These are phyloP conservation scores for Globisporangium megalacanthum DNA, from an alignment of 352 stramenopile species.

Conservation along the genomic window DNA sequence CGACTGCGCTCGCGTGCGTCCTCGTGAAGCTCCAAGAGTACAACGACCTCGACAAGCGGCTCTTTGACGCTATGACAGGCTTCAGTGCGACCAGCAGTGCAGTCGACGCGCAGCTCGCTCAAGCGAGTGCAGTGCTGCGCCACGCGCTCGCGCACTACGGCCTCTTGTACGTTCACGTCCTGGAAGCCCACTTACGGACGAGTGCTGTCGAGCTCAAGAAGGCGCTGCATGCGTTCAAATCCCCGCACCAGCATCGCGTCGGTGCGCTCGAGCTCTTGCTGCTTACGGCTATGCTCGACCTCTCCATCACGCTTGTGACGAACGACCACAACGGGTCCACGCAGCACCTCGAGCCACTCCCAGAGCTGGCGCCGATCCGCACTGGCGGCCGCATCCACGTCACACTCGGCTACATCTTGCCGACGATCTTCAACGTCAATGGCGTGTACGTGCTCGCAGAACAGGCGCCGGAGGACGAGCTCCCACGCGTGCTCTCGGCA, in stretches of 20 bases:
- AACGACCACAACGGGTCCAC: constrained; percentile 76
- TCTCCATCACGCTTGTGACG: constrained; percentile 67
- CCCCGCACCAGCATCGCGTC: constrained; percentile 41
- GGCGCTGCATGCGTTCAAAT: constrained; percentile 74
- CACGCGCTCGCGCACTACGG: constrained; percentile 68
- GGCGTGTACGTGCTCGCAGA: constrained; percentile 64
- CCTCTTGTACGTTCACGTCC: constrained; percentile 49
- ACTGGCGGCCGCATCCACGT: constrained; percentile 44
- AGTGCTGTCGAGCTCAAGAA: constrained; percentile 68
- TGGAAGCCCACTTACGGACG: constrained; percentile 52
- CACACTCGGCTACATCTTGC: constrained; percentile 68
- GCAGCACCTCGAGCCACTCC: constrained; percentile 53
- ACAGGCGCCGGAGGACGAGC: background rate
- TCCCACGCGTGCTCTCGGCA: background rate
- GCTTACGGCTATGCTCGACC: constrained; percentile 70
- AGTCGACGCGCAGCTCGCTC: constrained; percentile 19
- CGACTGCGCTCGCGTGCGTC: constrained; percentile 61
- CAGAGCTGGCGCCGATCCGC: constrained; percentile 41
- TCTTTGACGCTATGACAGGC: constrained; percentile 51
- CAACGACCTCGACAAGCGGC: constrained; percentile 66
- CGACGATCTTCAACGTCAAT: constrained; percentile 60
- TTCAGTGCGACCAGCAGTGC: constrained; percentile 17
- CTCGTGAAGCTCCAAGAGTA: constrained; percentile 58
- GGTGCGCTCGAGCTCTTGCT: constrained; percentile 63
- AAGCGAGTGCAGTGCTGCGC: constrained; percentile 46